Percentiles rank a stretch among this genome's conserved stretches.
These are phyloP conservation scores for Asterochloris sp. DNA, from an alignment of 139 green algal species.

Conservation along the genomic window DNA sequence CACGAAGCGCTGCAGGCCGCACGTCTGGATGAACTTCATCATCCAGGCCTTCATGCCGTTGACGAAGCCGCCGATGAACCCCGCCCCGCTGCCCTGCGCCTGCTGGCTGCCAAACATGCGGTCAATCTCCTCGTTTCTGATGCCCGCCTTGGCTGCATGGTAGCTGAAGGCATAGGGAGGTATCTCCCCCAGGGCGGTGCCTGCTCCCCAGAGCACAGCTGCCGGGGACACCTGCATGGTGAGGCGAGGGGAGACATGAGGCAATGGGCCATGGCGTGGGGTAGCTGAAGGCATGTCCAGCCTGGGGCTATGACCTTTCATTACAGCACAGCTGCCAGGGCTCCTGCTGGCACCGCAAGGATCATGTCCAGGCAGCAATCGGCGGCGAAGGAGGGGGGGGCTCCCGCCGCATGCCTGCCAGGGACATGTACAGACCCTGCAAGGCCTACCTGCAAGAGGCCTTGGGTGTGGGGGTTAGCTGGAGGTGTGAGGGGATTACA, in stretches of 20 bases:
- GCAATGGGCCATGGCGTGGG: background rate
- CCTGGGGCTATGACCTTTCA: too few species aligned
- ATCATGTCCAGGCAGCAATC: too few species aligned
- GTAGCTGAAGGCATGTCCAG: too few species aligned
- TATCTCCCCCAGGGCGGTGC: constrained; percentile 89
- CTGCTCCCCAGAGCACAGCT: constrained; percentile 78
- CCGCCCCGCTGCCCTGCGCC: background rate
- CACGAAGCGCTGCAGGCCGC: background rate
- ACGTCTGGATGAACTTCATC: constrained; percentile 69
- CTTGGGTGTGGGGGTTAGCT: too few species aligned
- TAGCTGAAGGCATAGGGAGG: constrained; percentile 86
- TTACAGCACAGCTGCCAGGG: too few species aligned
- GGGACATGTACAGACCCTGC: too few species aligned
- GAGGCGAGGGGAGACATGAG: too few species aligned
- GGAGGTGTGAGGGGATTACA: too few species aligned
- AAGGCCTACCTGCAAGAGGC: too few species aligned
- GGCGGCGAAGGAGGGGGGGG: too few species aligned
- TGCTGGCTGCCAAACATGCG: constrained; percentile 19
- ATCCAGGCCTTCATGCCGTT: constrained; percentile 75
- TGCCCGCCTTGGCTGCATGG: constrained; percentile 66
- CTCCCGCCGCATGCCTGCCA: too few species aligned
- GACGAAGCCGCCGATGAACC: constrained; percentile 18
- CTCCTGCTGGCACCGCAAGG: too few species aligned
- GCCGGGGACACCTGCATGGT: constrained; percentile 56
- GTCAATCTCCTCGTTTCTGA: constrained; percentile 24